phyloP scores from a whole-genome alignment of 208 protist species.

The Balamuthia mandrillaris region DNA sequence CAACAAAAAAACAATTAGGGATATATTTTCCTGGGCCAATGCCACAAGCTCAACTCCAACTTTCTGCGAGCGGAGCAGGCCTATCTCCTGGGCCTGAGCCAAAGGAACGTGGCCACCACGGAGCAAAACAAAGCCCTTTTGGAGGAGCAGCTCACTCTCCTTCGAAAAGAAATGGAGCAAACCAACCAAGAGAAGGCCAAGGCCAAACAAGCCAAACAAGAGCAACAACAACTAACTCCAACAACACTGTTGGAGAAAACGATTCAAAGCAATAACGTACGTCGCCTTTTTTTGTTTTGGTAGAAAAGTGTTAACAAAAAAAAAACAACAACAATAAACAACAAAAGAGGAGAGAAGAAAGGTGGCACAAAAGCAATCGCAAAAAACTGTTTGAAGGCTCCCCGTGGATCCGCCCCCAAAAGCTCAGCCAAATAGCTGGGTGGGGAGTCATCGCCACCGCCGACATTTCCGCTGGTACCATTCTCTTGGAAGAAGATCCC shows the following conservation, averaged over 20 bases:
- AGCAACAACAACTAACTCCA: too few species aligned
- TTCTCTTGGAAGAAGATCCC: too few species aligned
- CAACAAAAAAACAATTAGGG: too few species aligned
- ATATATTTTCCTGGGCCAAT: not conserved
- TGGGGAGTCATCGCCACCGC: not conserved
- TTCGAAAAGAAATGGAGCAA: not conserved
- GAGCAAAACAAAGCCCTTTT: not conserved
- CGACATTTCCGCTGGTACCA: not conserved
- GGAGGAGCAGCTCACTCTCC: not conserved
- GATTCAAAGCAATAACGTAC: too few species aligned
- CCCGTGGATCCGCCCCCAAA: not conserved
- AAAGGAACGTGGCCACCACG: not conserved
- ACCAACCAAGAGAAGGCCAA: not conserved
- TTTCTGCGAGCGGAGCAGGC: not conserved
- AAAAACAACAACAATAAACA: too few species aligned
- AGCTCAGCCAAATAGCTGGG: not conserved
- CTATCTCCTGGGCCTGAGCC: not conserved
- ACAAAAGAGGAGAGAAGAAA: not conserved
- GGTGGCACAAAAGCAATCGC: too few species aligned
- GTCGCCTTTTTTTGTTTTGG: too few species aligned
- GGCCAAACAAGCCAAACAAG: too few species aligned
- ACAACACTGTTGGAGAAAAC: too few species aligned
- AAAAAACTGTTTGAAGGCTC: not conserved
- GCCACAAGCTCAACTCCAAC: not conserved
- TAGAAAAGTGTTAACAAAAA: too few species aligned